These are phyloP conservation scores for Rhododendron henanense DNA, from an alignment of 148 eudicot genomes.

Conservation along the genomic window DNA sequence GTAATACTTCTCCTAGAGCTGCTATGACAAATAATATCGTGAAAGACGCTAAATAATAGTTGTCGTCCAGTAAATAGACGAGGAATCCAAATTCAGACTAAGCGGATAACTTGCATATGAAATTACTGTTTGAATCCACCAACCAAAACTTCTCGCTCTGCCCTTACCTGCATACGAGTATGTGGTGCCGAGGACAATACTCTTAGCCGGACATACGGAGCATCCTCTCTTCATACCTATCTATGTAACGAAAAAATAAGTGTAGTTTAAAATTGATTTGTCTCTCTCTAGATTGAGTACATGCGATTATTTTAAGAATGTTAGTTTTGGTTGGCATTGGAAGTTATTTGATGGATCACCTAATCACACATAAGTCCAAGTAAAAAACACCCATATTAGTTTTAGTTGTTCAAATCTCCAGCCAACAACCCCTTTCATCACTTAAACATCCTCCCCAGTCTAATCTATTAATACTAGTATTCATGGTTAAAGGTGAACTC, in stretches of 20 bases:
- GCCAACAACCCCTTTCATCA: background rate
- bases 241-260: background rate
- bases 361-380: background rate
- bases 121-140: background rate
- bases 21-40: background rate
- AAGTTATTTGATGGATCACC: conserved; percentile 5
- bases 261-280: background rate
- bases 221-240: background rate
- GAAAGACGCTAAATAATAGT: background rate
- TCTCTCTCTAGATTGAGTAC: background rate
- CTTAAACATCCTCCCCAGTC: background rate
- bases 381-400: background rate
- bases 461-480: background rate
- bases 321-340: background rate
- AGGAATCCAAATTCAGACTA: background rate
- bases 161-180: background rate
- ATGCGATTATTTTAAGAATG: background rate
- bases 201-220: background rate
- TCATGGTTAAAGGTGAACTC: background rate
- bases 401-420: conserved; percentile 4
- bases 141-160: background rate
- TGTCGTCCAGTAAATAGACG: background rate
- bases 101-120: background rate
- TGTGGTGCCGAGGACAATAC: background rate
- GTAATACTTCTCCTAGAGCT: background rate